These are phyloP conservation scores for Deuterostichococcus epilithicus DNA, from an alignment of 139 green algal genomes.

Conservation along the genomic window DNA sequence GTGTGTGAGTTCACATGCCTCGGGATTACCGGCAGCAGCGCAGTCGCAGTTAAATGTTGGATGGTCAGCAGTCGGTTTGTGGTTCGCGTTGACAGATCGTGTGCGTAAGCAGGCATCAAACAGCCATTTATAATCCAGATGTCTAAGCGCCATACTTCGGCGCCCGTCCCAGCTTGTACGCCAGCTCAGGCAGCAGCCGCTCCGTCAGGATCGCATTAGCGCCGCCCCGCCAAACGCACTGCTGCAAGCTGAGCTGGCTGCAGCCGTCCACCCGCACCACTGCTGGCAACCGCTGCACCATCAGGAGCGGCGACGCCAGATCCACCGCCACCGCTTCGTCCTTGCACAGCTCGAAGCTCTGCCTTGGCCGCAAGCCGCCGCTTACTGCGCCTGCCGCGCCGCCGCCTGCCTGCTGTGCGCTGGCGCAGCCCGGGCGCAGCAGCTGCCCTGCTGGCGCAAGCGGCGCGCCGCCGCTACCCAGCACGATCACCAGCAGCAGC, in stretches of 20 bases:
- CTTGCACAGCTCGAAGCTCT: conserved; percentile 52
- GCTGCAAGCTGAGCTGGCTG: conserved; percentile 21
- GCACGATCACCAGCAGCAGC: conserved; percentile 37
- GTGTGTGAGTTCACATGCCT: conserved; percentile 5
- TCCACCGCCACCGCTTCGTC: conserved; percentile 14
- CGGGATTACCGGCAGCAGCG: neutral
- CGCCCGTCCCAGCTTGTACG: conserved; percentile 64
- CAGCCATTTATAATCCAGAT: too few species aligned
- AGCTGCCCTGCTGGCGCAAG: neutral
- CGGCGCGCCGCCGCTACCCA: conserved; percentile 12
- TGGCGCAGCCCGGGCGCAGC: neutral
- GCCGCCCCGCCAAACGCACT: conserved; percentile 31
- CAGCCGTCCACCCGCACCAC: conserved; percentile 24
- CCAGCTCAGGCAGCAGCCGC: conserved; percentile 59
- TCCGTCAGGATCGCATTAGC: conserved; percentile 42
- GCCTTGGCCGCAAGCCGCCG: conserved; percentile 36
- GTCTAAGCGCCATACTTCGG: conserved; percentile 74
- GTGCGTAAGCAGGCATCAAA: too few species aligned
- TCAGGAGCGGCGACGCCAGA: conserved; percentile 14
- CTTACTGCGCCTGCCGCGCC: too few species aligned
- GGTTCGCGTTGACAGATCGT: too few species aligned
- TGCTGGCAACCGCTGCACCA: conserved; percentile 49
- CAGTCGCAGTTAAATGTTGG: neutral
- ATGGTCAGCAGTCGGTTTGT: too few species aligned
- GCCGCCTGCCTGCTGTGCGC: neutral